Conservation (phyloP, 2,329 filamentous ascomycete species). For the Sporothrix brunneoviolacea region DNA sequence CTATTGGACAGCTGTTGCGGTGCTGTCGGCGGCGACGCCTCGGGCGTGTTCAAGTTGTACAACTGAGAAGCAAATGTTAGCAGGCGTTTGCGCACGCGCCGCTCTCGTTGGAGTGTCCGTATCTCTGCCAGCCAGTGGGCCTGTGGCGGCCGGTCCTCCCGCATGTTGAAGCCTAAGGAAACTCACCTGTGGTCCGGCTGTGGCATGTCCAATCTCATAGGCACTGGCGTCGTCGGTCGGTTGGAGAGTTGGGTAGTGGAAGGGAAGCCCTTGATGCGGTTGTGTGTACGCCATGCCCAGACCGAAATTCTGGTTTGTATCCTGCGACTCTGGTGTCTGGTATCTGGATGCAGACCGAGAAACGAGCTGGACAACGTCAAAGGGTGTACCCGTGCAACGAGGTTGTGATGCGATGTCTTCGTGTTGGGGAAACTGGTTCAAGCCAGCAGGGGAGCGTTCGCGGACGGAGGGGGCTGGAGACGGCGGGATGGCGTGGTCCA, state of each 20-base stretch:
- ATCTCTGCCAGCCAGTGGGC: no score
- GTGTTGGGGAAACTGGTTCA: conserved; percentile 39
- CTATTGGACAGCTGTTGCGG: conserved; percentile 25
- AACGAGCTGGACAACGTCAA: conserved; percentile 24
- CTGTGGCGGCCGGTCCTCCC: no score
- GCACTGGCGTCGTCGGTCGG: neutral
- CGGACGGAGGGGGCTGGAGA: conserved; percentile 39
- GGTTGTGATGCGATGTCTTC: conserved; percentile 29
- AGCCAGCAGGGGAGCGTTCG: conserved; percentile 34
- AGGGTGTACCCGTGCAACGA: conserved; percentile 24
- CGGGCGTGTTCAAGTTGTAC: conserved; percentile 18
- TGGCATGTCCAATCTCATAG: neutral
- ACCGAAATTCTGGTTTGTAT: conserved; percentile 24
- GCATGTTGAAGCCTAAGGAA: neutral
- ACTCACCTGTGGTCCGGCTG: conserved; percentile 11
- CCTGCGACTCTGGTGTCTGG: conserved; percentile 31
- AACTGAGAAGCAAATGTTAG: neutral
- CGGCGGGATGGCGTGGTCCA: conserved; percentile 35
- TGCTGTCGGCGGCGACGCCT: conserved; percentile 36
- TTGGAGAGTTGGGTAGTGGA: conserved; percentile 15
- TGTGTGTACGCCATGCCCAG: conserved; percentile 26
- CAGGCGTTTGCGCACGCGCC: neutral
- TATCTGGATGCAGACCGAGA: conserved; percentile 33
- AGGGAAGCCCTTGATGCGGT: conserved; percentile 15
- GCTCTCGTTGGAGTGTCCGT: no score